phyloP scores from a whole-genome alignment of 1,139 yeast genomes.

The Yamadazyma pseudoaaseri region DNA sequence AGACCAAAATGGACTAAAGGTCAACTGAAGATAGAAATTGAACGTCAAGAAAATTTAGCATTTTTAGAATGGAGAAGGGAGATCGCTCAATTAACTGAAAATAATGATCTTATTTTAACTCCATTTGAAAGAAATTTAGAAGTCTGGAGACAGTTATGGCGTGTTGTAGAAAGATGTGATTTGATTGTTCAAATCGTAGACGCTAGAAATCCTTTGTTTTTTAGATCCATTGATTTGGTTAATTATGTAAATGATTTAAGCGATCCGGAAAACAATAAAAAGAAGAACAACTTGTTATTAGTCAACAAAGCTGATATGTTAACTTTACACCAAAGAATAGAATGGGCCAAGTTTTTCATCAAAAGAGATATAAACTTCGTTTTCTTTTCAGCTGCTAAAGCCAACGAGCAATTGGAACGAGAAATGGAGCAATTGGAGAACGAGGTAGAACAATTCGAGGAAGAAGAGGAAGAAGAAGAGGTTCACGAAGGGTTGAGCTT shows the following conservation, averaged over 20 bases:
- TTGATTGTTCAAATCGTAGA: conserved; percentile 96
- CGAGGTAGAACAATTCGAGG: conserved; percentile 13
- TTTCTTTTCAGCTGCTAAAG: conserved; percentile 88
- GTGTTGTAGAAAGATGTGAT: conserved; percentile 95
- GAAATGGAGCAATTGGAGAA: conserved; percentile 42
- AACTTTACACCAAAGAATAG: conserved; percentile 68
- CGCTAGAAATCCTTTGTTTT: conserved; percentile 90
- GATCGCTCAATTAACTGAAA: conserved; percentile 81
- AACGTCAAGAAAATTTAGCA: conserved; percentile 85
- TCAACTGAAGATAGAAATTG: conserved; percentile 76
- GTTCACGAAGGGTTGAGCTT: conserved; percentile 10
- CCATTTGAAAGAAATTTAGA: conserved; percentile 97
- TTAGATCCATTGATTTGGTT: conserved; percentile 88
- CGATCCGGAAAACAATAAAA: conserved; percentile 46
- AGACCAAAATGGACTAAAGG: conserved; percentile 81
- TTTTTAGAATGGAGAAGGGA: conserved; percentile 93
- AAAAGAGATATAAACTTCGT: conserved; percentile 73
- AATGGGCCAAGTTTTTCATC: conserved; percentile 85
- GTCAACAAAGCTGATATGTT: conserved; percentile 94
- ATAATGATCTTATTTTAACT: conserved; percentile 78
- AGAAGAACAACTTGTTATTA: conserved; percentile 74
- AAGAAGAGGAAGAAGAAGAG: conserved; percentile 18
- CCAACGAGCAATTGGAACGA: conserved; percentile 67
- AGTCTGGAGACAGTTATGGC: conserved; percentile 98
- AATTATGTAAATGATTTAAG: conserved; percentile 70